Base-by-base conservation (phyloP, 305 asterid species). In the Andrographis paniculata region DNA sequence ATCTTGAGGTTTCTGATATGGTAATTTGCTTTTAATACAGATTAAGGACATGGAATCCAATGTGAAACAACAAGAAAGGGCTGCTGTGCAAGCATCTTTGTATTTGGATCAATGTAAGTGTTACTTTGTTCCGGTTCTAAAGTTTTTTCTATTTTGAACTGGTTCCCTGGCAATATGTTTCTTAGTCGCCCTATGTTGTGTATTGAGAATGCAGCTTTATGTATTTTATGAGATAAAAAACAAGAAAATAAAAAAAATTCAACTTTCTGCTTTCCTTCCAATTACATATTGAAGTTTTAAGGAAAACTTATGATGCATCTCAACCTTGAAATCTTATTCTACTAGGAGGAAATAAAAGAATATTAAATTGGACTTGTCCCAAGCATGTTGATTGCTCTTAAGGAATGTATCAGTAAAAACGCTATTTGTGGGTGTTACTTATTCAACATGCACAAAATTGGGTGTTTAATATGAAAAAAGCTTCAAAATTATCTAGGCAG, bases 41-140 rank as follows among this genome's bases (percentile, higher is more conserved):
- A 74, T 91, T 28, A 87, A 83, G 76, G 95, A 87, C 49, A 72
- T 91, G 94, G 99, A 83, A 63, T 73, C 73, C 60, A 59, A 59
- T 53, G 60, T 71, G 48, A 91, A 91, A 73, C 80, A 77, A 46
- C 91, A 80, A 50, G 93, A 80, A 59, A 87, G 74, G 66, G 19
- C 58, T 58, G 95, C 94, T 49, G 7, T 67, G 74, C 89, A 87
- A 73, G 94, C 84, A 27, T 62, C 84, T 18, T 33, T 60, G 42
- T 52, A 60, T 47, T 50, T 54, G 62, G 85, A 87, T 10, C 21
- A 63, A 12, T 76, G 99, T 91, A 68, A 73, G 98, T 71, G 44
- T 56, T 63, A 36, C 43, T 49, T 48, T 56, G 39, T 59, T 51
- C 35, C 15, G 35, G 50, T 42, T 52, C 46, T 31, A 1, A 13